Evolutionary conservation across 2,329 filamentous ascomycete genomes (phyloP), one percentile per base, ranked within the genome.

Genomic region (Ophioceras dolichostomum): DNA sequence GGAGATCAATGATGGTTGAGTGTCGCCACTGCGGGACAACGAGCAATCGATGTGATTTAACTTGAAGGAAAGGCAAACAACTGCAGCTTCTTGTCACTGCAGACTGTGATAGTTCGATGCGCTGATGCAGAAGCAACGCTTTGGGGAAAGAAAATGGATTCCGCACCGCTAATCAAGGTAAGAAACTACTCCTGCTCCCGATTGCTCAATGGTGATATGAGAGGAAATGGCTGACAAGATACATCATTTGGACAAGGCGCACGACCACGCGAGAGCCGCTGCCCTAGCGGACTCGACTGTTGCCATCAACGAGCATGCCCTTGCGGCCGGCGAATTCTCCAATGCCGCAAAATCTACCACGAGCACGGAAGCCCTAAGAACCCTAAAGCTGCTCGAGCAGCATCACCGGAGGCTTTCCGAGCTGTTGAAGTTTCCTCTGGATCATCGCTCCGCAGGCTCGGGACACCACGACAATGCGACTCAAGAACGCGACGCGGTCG

Each of bases 251-350:
- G 16, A 32, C 33, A 37, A 89, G 76, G 89, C 88, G 44, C 85
- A 94, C 60, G 81, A 89, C 48, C 87, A 95, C 61, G 88, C 86
- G 36, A 78, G 79, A 50, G 88, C 84, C 51, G 88, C 89, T 31
- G 79, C 84, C 18, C 69, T 79, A 18, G 85, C 70, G 18, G 78
- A 91, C 54, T 84, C 84, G 39, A 81, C 80, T 6, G 78, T 84
- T 34, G 89, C 89, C 43, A 83, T 87, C 52, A 83, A 82, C 51
- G 84, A 94, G 57, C 89, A 96, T 60, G 79, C 88, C 37, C 68
- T 83, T 40, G 91, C 91, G 27, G 89, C 91, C 2, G 80, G 79
- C 45, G 85, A 94, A 55, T 96, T 94, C 56, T 79, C 85, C 42
- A 79, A 80, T 42, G 88, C 87, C 21, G 79, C 84, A n/a, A 73